phyloP scores from a whole-genome alignment of 495 filamentous ascomycete genomes.

The Neurospora sp. region DNA sequence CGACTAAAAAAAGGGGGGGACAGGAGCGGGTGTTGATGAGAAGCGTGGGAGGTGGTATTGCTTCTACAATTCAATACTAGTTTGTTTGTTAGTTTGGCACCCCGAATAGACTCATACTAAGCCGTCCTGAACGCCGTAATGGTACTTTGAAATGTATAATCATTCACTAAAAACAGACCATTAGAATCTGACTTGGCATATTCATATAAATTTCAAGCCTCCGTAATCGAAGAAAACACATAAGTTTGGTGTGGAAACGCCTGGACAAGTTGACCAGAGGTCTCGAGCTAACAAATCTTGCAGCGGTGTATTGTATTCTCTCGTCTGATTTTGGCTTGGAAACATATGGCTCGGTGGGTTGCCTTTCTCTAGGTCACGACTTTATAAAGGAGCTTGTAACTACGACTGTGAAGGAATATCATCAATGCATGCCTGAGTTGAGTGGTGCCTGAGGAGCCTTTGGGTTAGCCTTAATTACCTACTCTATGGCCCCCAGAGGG shows the following conservation, averaged over 20 bases:
- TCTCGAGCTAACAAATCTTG: background rate
- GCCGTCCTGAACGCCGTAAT: no score
- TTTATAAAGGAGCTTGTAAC: conserved; percentile 2
- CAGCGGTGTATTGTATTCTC: conserved; percentile 10
- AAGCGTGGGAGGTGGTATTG: conserved; percentile 10
- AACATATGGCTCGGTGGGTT: conserved; percentile 12
- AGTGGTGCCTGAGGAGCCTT: background rate
- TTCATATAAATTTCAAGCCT: background rate
- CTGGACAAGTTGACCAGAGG: background rate
- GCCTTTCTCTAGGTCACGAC: conserved; percentile 4
- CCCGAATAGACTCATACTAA: no score
- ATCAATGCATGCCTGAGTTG: background rate
- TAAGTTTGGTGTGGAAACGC: background rate
- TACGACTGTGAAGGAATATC: background rate
- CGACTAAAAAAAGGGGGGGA: conserved; percentile 21
- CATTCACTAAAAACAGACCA: no score
- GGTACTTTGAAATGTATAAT: no score
- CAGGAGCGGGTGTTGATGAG: conserved; percentile 3
- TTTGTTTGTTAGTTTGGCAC: no score
- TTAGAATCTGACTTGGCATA: no score
- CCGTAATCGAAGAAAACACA: background rate
- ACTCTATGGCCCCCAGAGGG: no score
- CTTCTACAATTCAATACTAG: conserved; percentile 7
- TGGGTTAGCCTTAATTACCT: background rate
- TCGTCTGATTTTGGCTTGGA: conserved; percentile 31